Conservation (phyloP, 164 flowering plant species). For the Aristolochia fimbriata region DNA sequence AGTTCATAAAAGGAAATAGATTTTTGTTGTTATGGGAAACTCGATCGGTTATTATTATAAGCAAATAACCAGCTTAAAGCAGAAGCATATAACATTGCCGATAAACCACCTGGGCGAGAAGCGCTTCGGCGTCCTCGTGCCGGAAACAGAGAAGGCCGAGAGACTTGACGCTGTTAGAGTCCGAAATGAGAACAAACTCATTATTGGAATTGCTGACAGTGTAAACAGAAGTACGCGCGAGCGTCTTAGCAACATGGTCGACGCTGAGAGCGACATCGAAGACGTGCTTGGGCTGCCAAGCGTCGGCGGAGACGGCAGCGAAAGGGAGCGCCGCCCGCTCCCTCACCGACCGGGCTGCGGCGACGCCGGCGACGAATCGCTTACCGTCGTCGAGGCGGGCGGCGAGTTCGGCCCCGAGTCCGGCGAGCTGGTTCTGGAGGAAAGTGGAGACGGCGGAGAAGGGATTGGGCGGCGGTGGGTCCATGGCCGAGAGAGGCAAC, state of each 20-base stretch:
- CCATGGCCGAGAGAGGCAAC: slow-evolving; percentile 17
- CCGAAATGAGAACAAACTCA: slow-evolving; percentile 88
- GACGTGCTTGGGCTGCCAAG: slow-evolving; percentile 23
- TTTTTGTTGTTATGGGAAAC: too few relatives aligned
- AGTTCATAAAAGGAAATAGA: neutral
- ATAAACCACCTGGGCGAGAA: slow-evolving; percentile 69
- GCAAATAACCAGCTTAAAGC: too few relatives aligned
- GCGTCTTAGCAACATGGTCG: slow-evolving; percentile 59
- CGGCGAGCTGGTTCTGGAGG: slow-evolving; percentile 47
- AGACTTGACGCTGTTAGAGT: slow-evolving; percentile 61
- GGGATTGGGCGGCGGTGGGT: slow-evolving; percentile 33
- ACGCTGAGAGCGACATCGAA: slow-evolving; percentile 37
- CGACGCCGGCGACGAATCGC: slow-evolving; percentile 27
- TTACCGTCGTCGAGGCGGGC: slow-evolving; percentile 39
- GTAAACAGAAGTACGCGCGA: slow-evolving; percentile 74
- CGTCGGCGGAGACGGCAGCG: slow-evolving; percentile 20
- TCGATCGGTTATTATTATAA: too few relatives aligned
- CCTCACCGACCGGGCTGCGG: slow-evolving; percentile 8
- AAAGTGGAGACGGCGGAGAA: slow-evolving; percentile 45
- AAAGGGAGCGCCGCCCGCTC: neutral
- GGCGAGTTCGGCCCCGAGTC: slow-evolving; percentile 42
- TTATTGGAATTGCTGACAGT: slow-evolving; percentile 84
- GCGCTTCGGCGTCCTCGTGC: slow-evolving; percentile 77
- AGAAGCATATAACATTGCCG: too few relatives aligned
- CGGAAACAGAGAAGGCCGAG: slow-evolving; percentile 88